Evolutionary conservation across 2,329 filamentous ascomycete species (phyloP).

Genomic region (Sporothrix luriei): DNA sequence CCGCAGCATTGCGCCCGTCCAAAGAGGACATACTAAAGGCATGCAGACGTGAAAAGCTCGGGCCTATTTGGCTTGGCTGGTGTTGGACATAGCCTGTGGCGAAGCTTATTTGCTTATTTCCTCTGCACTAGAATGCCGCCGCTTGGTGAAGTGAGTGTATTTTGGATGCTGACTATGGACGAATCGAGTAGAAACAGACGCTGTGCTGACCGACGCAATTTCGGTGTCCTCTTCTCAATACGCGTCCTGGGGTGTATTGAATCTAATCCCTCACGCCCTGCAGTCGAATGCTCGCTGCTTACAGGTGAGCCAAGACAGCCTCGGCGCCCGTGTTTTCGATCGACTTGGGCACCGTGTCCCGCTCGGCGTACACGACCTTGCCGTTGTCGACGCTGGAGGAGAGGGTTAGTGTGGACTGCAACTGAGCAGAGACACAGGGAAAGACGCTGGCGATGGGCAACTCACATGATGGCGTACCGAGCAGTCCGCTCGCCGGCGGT

Average conservation of each 20-base stretch:
- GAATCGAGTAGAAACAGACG: too few species aligned
- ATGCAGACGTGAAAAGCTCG: too few species aligned
- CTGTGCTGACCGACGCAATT: too few species aligned
- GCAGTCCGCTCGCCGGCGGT: neutral
- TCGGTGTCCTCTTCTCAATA: too few species aligned
- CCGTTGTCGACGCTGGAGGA: conserved; percentile 13
- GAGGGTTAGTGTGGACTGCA: neutral
- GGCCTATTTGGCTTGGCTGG: too few species aligned
- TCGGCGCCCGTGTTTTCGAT: conserved; percentile 11
- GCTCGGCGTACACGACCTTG: conserved; percentile 21
- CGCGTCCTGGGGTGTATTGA: neutral
- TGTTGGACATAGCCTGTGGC: too few species aligned
- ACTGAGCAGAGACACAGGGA: neutral
- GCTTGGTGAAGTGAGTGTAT: too few species aligned
- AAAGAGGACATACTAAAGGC: too few species aligned
- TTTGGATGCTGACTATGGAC: too few species aligned
- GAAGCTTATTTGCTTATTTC: too few species aligned
- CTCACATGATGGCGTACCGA: conserved; percentile 18
- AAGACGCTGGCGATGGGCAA: neutral
- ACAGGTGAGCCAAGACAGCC: conserved; percentile 10
- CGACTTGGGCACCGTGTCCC: conserved; percentile 14
- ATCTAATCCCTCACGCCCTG: neutral
- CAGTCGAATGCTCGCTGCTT: neutral
- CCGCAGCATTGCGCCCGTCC: neutral
- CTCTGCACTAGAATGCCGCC: too few species aligned